Conservation (phyloP, 1,284 basidiomycete species). For the Fereydounia khargensis region DNA sequence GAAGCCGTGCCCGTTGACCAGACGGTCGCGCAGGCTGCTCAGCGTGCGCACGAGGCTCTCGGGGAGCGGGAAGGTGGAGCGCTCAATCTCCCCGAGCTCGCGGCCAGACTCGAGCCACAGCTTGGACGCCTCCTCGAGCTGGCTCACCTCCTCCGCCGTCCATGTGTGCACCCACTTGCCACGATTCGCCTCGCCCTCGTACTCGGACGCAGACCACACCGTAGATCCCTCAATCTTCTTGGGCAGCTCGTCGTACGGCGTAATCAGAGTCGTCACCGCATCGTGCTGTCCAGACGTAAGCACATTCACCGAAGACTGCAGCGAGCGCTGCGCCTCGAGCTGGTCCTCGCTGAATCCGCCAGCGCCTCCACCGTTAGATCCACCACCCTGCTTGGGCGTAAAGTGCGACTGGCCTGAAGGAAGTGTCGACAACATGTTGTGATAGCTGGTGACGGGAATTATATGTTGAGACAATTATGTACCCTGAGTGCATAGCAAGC, state of each 20-base stretch:
- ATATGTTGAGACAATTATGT: too few relatives aligned
- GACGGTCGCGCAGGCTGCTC: conserved; percentile 19
- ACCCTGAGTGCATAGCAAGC: too few relatives aligned
- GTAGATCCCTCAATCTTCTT: conserved; percentile 51
- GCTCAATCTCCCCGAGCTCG: conserved; percentile 45
- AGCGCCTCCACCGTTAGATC: conserved; percentile 11
- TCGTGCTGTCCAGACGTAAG: conserved; percentile 52
- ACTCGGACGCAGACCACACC: conserved; percentile 49
- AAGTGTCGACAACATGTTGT: conserved; percentile 21
- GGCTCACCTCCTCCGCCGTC: conserved; percentile 26
- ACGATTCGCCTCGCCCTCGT: conserved; percentile 38
- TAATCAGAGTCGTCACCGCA: conserved; percentile 24
- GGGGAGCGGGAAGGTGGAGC: conserved; percentile 44
- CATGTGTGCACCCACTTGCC: conserved; percentile 41
- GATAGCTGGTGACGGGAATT: neutral
- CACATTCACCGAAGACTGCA: conserved; percentile 33
- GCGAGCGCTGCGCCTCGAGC: conserved; percentile 35
- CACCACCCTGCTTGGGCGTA: conserved; percentile 1
- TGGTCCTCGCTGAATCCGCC: conserved; percentile 29
- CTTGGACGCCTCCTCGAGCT: conserved; percentile 33
- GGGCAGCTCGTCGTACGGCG: conserved; percentile 56
- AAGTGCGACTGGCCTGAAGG: conserved; percentile 8
- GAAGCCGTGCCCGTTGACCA: conserved; percentile 55
- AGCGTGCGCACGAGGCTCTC: conserved; percentile 25
- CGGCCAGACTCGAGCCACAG: conserved; percentile 39